Conservation (phyloP, 768 basidiomycete genomes). For the Termitomyces sp. region DNA sequence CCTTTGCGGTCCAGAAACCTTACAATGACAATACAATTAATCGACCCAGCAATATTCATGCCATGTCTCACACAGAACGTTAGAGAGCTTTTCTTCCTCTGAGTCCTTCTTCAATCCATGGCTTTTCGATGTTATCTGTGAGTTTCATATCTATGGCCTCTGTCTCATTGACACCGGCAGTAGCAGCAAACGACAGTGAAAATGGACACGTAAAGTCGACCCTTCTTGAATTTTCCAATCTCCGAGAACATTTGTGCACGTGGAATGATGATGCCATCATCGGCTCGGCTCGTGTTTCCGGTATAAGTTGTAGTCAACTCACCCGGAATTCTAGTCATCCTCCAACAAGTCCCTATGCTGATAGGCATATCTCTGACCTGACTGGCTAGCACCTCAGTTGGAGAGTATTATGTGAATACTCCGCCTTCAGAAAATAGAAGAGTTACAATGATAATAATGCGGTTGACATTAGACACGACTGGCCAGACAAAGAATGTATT, state of each 20-base stretch:
- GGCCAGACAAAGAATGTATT: too few relatives aligned
- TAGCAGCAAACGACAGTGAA: neutral
- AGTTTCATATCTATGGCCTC: neutral
- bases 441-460: too few relatives aligned
- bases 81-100: neutral
- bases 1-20: slow-evolving; percentile 1
- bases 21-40: slow-evolving; percentile 17
- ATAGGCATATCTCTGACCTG: too few relatives aligned
- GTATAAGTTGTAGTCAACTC: neutral
- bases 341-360: too few relatives aligned
- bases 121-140: neutral
- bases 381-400: too few relatives aligned
- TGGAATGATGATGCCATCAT: neutral
- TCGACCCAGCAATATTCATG: neutral
- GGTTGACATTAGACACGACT: too few relatives aligned
- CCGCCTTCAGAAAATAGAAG: too few relatives aligned
- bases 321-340: too few relatives aligned
- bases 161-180: neutral
- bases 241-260: neutral
- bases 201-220: neutral
- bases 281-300: neutral
- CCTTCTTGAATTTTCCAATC: neutral
- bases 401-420: too few relatives aligned
- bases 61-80: neutral
- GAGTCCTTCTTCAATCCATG: neutral